phyloP scores from a whole-genome alignment of 225 moss, liverwort and hornwort genomes.

The Polytrichum commune region DNA sequence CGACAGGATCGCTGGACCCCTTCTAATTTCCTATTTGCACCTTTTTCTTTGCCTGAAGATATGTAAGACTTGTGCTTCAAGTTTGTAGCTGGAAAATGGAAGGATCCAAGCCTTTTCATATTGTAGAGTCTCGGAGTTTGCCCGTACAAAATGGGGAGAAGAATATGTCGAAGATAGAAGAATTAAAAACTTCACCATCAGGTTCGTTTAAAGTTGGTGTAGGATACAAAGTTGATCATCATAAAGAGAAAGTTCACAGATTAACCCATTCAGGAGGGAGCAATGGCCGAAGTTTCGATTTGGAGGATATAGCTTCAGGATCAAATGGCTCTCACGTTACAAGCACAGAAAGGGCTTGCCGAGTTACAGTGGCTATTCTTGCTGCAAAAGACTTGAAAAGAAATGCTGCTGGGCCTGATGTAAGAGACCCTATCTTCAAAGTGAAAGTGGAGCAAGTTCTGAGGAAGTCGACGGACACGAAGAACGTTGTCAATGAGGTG shows the following conservation, averaged over 20 bases:
- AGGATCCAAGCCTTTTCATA: constrained; percentile 27
- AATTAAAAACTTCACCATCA: not conserved
- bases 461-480: constrained; percentile 48
- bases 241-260: constrained; percentile 5
- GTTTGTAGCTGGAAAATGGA: constrained; percentile 37
- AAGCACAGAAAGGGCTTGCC: constrained; percentile 55
- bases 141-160: constrained; percentile 12
- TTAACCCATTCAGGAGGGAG: constrained; percentile 20
- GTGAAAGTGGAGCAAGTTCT: constrained; percentile 48
- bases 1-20: not conserved
- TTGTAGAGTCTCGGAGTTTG: constrained; percentile 30
- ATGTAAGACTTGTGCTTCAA: constrained; percentile 14
- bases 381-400: constrained; percentile 55
- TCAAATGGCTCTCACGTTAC: constrained; percentile 53
- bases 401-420: constrained; percentile 46
- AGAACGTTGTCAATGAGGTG: constrained; percentile 16
- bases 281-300: constrained; percentile 46
- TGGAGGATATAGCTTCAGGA: constrained; percentile 39
- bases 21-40: not conserved
- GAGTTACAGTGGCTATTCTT: constrained; percentile 51
- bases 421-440: constrained; percentile 55
- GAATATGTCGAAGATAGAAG: constrained; percentile 3
- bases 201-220: constrained; percentile 3
- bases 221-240: constrained; percentile 11
- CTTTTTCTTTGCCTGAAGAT: constrained; percentile 23